A percentile compares a stretch with the other conserved stretches of the same genome.
Conservation (phyloP, 768 basidiomycete species). For the Lactarius psammicola region DNA sequence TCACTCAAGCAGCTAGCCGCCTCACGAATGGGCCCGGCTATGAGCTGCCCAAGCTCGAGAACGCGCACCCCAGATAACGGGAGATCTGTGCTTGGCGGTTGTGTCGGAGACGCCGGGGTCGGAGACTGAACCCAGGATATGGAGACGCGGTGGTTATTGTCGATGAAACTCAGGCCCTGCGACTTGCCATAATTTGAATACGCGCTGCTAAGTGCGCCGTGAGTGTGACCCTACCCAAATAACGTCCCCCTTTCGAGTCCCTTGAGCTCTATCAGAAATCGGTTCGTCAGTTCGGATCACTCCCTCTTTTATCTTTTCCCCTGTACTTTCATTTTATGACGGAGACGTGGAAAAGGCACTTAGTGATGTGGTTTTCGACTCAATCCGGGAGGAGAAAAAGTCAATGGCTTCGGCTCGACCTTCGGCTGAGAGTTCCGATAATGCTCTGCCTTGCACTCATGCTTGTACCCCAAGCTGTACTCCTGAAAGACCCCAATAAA, state of each 20-base stretch:
- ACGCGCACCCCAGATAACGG: conserved; percentile 64
- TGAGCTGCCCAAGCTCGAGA: conserved; percentile 66
- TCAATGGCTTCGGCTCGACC: no score
- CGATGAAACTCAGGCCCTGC: neutral
- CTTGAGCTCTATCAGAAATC: neutral
- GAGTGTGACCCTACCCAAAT: neutral
- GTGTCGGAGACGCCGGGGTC: neutral
- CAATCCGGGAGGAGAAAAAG: no score
- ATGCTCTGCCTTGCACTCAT: no score
- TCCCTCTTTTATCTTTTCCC: no score
- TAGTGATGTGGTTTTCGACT: no score
- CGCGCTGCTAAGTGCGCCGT: neutral
- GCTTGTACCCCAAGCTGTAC: no score
- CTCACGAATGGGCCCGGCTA: conserved; percentile 74
- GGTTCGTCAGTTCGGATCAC: no score
- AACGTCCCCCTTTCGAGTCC: neutral
- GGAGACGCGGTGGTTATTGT: neutral
- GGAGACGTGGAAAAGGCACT: no score
- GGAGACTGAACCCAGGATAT: neutral
- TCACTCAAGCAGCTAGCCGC: conserved; percentile 67
- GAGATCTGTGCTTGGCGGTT: conserved; percentile 31
- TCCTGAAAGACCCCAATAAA: no score
- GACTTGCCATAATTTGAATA: neutral
- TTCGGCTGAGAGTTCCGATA: no score
- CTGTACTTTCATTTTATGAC: no score